A percentile compares a stretch with the other conserved stretches of the same genome.
These are phyloP conservation scores for Perilla frutescens DNA, from an alignment of 257 asterid species.

Conservation along the genomic window DNA sequence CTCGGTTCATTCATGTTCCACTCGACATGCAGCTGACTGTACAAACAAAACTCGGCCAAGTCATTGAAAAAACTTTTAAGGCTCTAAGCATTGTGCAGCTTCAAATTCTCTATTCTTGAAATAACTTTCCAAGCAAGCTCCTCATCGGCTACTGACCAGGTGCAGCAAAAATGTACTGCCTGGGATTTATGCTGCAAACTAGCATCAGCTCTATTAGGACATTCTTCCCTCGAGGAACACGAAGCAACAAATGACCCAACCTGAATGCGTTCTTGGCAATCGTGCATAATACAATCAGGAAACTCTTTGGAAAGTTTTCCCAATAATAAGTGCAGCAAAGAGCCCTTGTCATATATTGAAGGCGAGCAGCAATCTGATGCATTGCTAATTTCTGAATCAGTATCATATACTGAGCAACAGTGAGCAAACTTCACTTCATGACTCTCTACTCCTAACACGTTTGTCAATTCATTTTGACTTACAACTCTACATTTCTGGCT, in stretches of 20 bases:
- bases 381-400: conserved; percentile 27
- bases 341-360: conserved; percentile 25
- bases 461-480: conserved; percentile 52
- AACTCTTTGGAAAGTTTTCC: conserved; percentile 42
- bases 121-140: conserved; percentile 63
- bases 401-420: conserved; percentile 49
- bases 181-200: conserved; percentile 24
- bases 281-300: conserved; percentile 43
- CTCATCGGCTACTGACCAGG: conserved; percentile 62
- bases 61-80: no score
- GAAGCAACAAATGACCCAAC: conserved; percentile 53
- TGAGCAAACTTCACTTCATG: conserved; percentile 56
- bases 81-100: background rate
- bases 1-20: no score
- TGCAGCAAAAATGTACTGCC: conserved; percentile 52
- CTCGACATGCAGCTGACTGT: no score
- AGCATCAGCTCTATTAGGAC: conserved; percentile 49
- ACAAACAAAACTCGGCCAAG: no score
- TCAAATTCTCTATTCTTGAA: conserved; percentile 47
- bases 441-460: conserved; percentile 41
- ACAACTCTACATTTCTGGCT: conserved; percentile 49
- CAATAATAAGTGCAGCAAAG: conserved; percentile 44
- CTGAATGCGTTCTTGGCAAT: conserved; percentile 46
- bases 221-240: conserved; percentile 51
- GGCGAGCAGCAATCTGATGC: conserved; percentile 10